phyloP scores from a whole-genome alignment of 2,329 filamentous ascomycete species.

The Emmonsiellopsis sp. region DNA sequence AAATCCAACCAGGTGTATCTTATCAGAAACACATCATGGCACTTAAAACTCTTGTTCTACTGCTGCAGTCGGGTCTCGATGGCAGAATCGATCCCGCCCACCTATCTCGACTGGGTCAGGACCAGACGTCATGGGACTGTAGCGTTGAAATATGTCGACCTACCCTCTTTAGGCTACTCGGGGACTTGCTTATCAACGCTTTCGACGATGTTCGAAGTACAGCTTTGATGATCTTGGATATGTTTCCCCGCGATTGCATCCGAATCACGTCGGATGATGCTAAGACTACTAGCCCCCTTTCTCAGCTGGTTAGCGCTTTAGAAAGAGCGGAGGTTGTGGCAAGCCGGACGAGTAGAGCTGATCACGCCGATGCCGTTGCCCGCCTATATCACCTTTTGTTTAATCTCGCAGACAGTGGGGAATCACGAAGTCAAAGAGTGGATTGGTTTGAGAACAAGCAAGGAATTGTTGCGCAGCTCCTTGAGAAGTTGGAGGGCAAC shows the following conservation, averaged over 20 bases:
- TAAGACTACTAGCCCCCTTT: background rate
- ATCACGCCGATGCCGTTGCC: conserved; percentile 87
- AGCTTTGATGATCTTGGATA: conserved; percentile 38
- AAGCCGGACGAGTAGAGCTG: conserved; percentile 64
- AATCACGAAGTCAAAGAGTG: conserved; percentile 8
- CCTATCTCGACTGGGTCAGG: conserved; percentile 41
- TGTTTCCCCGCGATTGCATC: conserved; percentile 26
- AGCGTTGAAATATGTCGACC: conserved; percentile 35
- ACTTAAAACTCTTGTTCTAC: conserved; percentile 58
- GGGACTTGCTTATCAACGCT: conserved; percentile 77
- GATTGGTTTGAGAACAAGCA: conserved; percentile 31
- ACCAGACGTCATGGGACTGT: conserved; percentile 43
- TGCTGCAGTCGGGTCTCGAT: conserved; percentile 64
- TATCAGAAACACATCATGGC: conserved; percentile 85
- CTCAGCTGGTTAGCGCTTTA: conserved; percentile 24
- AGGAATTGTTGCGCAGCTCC: conserved; percentile 48
- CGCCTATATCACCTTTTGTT: conserved; percentile 64
- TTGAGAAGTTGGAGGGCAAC: conserved; percentile 56
- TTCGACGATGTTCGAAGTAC: conserved; percentile 79
- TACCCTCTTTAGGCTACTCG: conserved; percentile 45
- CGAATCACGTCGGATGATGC: conserved; percentile 16
- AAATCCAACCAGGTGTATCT: conserved; percentile 71
- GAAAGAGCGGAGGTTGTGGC: conserved; percentile 29
- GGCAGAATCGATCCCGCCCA: conserved; percentile 28
- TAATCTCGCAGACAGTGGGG: conserved; percentile 41